phyloP scores from a whole-genome alignment of 805 yeast species.

The fission yeast (Schizosaccharomyces pombe) region DNA sequence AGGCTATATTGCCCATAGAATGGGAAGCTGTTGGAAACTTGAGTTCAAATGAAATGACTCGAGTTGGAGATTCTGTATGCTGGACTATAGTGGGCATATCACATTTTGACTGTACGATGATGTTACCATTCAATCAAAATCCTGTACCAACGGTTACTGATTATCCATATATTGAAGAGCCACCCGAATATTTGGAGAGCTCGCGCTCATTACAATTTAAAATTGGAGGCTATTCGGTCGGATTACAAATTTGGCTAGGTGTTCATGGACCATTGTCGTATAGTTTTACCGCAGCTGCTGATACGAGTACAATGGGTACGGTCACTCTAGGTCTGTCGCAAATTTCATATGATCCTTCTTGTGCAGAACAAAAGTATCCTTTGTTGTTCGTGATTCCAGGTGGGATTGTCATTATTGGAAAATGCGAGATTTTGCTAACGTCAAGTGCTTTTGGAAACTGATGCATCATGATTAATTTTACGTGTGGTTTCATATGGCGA shows the following conservation, averaged over 20 bases:
- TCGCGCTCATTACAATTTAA: not conserved
- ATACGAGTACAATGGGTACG: not conserved
- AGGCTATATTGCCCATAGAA: slow-evolving; percentile 2
- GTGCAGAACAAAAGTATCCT: too few species aligned
- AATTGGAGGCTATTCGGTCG: not conserved
- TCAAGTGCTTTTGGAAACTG: not conserved
- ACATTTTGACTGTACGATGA: not conserved
- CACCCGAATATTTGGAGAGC: not conserved
- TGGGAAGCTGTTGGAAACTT: not conserved
- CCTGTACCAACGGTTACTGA: not conserved
- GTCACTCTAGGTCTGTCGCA: not conserved
- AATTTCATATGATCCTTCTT: not conserved
- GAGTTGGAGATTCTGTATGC: not conserved
- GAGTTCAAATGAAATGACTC: not conserved
- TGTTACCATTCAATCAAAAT: not conserved
- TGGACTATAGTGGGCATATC: slow-evolving; percentile 4
- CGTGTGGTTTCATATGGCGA: too few species aligned
- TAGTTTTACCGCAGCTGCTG: not conserved
- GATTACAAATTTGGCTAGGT: slow-evolving; percentile 1
- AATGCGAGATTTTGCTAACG: not conserved
- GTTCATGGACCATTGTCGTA: not conserved
- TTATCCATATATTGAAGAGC: not conserved
- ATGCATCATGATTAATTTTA: not conserved
- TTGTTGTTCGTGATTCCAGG: not conserved
- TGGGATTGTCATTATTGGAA: not conserved